phyloP scores from a whole-genome alignment of 495 filamentous ascomycete genomes.

The Amorphotheca resinae region DNA sequence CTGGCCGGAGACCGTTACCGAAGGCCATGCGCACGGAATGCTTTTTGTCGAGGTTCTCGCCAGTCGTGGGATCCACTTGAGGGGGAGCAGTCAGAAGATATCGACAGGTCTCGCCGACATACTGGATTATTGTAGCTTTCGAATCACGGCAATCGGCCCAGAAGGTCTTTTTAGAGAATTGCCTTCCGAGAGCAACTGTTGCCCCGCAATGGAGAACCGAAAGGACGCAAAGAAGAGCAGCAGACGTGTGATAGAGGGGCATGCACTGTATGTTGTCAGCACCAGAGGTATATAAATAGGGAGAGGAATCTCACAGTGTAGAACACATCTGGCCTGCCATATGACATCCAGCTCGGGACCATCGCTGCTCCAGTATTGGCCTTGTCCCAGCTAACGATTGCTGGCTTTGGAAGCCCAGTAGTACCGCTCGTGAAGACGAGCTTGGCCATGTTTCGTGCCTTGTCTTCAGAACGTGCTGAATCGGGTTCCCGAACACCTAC shows the following conservation, averaged over 20 bases:
- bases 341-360: slow-evolving; percentile 46
- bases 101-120: slow-evolving; percentile 89
- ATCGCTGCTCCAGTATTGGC: slow-evolving; percentile 32
- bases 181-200: slow-evolving; percentile 61
- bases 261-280: slow-evolving; percentile 48
- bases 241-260: slow-evolving; percentile 90
- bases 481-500: slow-evolving; percentile 53
- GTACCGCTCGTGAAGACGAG: slow-evolving; percentile 84
- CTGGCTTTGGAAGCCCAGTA: slow-evolving; percentile 84
- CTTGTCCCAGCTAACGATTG: slow-evolving; percentile 74
- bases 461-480: slow-evolving; percentile 37
- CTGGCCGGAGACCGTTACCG: slow-evolving; percentile 85
- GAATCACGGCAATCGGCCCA: slow-evolving; percentile 66
- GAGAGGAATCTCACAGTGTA: slow-evolving; percentile 54
- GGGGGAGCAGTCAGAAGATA: slow-evolving; percentile 72
- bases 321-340: slow-evolving; percentile 52
- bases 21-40: slow-evolving; percentile 72
- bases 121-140: slow-evolving; percentile 76
- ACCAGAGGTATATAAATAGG: not conserved
- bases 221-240: slow-evolving; percentile 55
- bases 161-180: slow-evolving; percentile 74
- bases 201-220: slow-evolving; percentile 44
- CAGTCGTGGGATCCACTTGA: slow-evolving; percentile 46
- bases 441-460: slow-evolving; percentile 47
- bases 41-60: slow-evolving; percentile 62